phyloP scores from a whole-genome alignment of 2,329 filamentous ascomycete genomes.

The Aciculosporium take region DNA sequence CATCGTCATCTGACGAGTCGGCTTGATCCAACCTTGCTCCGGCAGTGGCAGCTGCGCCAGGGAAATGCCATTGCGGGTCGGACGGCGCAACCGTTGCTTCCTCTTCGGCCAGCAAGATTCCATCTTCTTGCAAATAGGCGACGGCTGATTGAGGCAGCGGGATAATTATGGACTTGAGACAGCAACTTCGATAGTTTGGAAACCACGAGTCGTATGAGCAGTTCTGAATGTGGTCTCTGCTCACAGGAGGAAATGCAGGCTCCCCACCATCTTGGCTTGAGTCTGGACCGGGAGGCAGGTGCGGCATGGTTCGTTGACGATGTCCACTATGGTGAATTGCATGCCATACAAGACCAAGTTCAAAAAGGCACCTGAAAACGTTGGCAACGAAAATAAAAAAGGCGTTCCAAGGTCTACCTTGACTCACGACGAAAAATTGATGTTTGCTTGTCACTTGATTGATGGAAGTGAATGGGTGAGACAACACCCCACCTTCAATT shows the following conservation, averaged over 20 bases:
- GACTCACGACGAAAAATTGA: conserved; percentile 1
- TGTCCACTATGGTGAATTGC: neutral
- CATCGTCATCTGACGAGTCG: conserved; percentile 31
- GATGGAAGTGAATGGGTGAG: too few relatives aligned
- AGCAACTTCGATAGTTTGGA: conserved; percentile 63
- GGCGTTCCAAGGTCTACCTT: neutral
- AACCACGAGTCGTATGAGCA: conserved; percentile 95
- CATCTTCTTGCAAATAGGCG: conserved; percentile 78
- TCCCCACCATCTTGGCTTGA: conserved; percentile 10
- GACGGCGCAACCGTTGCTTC: conserved; percentile 41
- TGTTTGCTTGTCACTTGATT: too few relatives aligned
- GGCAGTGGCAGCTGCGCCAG: conserved; percentile 13
- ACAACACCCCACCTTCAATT: conserved; percentile 11
- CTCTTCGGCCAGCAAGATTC: conserved; percentile 73
- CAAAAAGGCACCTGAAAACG: neutral
- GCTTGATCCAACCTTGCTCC: conserved; percentile 24
- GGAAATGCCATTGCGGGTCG: conserved; percentile 35
- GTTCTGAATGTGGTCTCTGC: conserved; percentile 75
- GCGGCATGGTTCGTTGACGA: conserved; percentile 17
- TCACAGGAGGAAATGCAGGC: conserved; percentile 68
- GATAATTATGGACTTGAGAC: conserved; percentile 76
- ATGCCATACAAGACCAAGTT: too few relatives aligned
- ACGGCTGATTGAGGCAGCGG: conserved; percentile 63
- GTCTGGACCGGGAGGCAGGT: conserved; percentile 14
- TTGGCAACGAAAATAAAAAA: neutral